Base-by-base conservation (phyloP, 106 monocot genomes). In the Allium fistulosum region DNA sequence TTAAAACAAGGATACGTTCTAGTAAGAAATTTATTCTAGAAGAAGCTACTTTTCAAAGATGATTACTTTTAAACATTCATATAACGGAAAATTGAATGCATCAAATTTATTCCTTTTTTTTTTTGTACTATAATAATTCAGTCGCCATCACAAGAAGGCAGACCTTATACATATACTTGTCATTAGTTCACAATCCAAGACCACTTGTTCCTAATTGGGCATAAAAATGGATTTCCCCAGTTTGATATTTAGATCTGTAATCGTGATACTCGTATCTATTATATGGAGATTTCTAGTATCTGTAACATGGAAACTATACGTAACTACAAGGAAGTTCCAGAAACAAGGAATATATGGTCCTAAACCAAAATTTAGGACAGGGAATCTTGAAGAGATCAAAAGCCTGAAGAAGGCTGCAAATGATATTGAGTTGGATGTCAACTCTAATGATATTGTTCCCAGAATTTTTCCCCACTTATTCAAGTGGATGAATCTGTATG, bases 401-500 rank as follows among this genome's bases (percentile, higher is more conserved):
- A 47, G 47, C 47, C 53, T 75, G 15, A 52, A 53, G 37, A 47
- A 27, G 17, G 75, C 49, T 45, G 45, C 52, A 14, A 37, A 1
- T 12, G 75, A 28, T 10, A 6, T 51, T 8, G 68, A 46, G 61
- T 17, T 75, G 53, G 75, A 69, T 51, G 28, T 49, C 69, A 2
- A 65, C 45, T 65, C 63, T 8, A 63, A 73, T 12, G 65, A 73
- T 65, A 56, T 63, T 53, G 17, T 73, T 18, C 51, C 45, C 12
- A 64, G 37, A 57, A 48, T 73, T 65, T 13, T 57, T 26, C 73
- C 73, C 37, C n/a, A 73, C 57, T 48, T 17, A 47, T 37, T 48
- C 57, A 73, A 65, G 65, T 73, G 73, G 73, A 51, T 13, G 28
- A 17, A 52, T 73, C 73, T 22, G 7, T 73, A 72, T 57, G 73